A percentile compares a stretch with the other conserved stretches of the same genome.
Evolutionary conservation across 768 basidiomycete species (phyloP).

Genomic region (Mycena kentingensis): DNA sequence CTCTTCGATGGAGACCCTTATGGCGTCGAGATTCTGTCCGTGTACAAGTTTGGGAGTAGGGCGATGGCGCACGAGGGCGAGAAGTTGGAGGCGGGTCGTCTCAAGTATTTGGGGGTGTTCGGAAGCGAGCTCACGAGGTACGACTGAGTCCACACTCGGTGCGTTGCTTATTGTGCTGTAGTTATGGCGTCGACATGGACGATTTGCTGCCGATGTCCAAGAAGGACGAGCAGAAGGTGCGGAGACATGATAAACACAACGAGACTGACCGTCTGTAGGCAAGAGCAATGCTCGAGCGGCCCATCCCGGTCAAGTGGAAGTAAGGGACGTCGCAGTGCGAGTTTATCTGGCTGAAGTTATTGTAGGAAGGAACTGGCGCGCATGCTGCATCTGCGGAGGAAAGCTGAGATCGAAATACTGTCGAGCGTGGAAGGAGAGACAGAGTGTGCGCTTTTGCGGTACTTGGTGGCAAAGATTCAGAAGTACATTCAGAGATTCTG

Average conservation of each 20-base stretch:
- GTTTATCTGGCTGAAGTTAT: neutral
- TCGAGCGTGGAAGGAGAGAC: constrained; percentile 24
- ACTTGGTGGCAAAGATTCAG: constrained; percentile 29
- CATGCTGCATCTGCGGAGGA: constrained; percentile 80
- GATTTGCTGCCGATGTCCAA: constrained; percentile 66
- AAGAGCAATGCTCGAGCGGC: constrained; percentile 56
- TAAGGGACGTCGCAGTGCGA: constrained; percentile 27
- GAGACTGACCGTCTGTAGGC: constrained; percentile 46
- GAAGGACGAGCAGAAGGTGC: constrained; percentile 76
- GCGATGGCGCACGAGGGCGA: constrained; percentile 69
- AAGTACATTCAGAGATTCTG: constrained; percentile 13
- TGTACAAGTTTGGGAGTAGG: constrained; percentile 81
- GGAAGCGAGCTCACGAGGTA: constrained; percentile 68
- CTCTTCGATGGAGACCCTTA: constrained; percentile 92
- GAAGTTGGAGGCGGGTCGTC: constrained; percentile 64
- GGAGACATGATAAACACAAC: constrained; percentile 3
- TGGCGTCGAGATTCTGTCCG: constrained; percentile 88
- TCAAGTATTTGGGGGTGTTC: constrained; percentile 82
- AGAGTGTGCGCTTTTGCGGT: constrained; percentile 27
- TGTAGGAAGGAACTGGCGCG: constrained; percentile 75
- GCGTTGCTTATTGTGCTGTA: constrained; percentile 28
- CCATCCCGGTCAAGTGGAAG: constrained; percentile 71
- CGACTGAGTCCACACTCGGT: constrained; percentile 16
- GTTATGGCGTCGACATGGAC: constrained; percentile 62
- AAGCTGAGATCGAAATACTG: constrained; percentile 90